Evolutionary conservation across 2,329 filamentous ascomycete species (phyloP), one percentile per base, ranked within the genome.

Genomic region (Hypoxylon sp.): DNA sequence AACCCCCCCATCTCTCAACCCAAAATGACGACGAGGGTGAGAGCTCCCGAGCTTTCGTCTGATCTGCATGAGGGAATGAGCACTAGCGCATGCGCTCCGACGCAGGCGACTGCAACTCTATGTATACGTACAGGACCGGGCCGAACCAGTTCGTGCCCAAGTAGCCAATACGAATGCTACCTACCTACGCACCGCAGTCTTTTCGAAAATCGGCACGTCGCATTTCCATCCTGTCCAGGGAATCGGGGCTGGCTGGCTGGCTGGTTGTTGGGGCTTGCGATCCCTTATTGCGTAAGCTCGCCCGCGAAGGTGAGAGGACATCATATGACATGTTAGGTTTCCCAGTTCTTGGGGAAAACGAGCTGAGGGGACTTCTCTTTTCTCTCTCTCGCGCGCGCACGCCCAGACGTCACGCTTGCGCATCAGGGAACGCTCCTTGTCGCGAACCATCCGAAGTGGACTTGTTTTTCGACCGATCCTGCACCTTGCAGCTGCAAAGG

Each of bases 81-180:
- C 63, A 44, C 67, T 66, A 69, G 48, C 48, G 62, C 63, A 61
- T 47, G 59, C 37, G 26, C 54, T 69, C 57, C 63, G 63, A 69
- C 59, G 59, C 58, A 66, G 58, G 67, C 67, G 67, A 69, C 19
- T 57, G 63, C 57, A 33, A 50, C 63, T 53, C 59, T 44, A 44
- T 44, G 39, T 44, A 44, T 44, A 44, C 58, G 39, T 60, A 42
- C 54, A 53, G 50, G 53, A 46, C 54, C 59, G 63, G 67, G n/a
- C 58, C 58, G 64, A 55, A 54, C 48, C 63, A 53, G 60, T 63
- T 68, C 65, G 46, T 48, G 26, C 55, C 53, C 13, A 14, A 42
- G 35, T 11, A 46, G 46, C 65, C 66, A 68, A 66, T 68, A 29
- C 56, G 44, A 52, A 52, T 47, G 59, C 42, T 10, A 22, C 19